A percentile compares a stretch with the other conserved stretches of the same genome.
These are phyloP conservation scores for Borealophlyctis nickersoniae DNA, from an alignment of 192 early-diverging fungal species.

Conservation along the genomic window DNA sequence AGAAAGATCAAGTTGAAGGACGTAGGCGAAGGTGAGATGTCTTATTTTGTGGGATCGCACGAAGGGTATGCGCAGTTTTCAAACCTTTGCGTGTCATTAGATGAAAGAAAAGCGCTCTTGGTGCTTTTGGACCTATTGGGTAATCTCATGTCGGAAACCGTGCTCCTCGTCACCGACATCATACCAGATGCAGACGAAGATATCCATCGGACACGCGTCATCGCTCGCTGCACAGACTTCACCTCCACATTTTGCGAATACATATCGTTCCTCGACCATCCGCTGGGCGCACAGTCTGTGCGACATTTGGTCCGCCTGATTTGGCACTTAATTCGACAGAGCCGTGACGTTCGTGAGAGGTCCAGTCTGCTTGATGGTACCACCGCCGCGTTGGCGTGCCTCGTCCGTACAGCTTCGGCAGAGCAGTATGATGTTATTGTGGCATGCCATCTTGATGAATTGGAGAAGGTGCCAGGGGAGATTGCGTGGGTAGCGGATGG, in stretches of 20 bases:
- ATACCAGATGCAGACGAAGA: too few species aligned
- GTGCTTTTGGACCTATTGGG: too few species aligned
- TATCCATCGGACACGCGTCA: too few species aligned
- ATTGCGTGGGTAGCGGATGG: neutral
- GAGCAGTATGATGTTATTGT: constrained; percentile 10
- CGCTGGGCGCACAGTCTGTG: neutral
- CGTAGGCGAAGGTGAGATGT: too few species aligned
- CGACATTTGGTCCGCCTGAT: neutral
- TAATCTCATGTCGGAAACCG: too few species aligned
- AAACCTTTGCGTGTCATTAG: too few species aligned
- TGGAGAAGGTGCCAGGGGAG: constrained; percentile 6
- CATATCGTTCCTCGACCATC: neutral
- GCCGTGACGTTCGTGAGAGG: too few species aligned
- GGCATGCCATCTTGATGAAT: neutral
- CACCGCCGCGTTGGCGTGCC: neutral
- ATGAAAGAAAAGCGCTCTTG: too few species aligned
- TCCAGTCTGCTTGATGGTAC: neutral
- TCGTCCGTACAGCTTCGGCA: constrained; percentile 8
- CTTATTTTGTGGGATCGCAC: too few species aligned
- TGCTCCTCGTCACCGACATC: too few species aligned
- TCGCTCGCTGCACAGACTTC: neutral
- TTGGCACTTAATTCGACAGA: neutral
- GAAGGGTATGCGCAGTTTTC: too few species aligned
- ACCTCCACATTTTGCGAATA: neutral
- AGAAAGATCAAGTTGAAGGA: neutral